These are phyloP conservation scores for Rugosomyces carneus DNA, from an alignment of 1,284 basidiomycete species.

Conservation along the genomic window DNA sequence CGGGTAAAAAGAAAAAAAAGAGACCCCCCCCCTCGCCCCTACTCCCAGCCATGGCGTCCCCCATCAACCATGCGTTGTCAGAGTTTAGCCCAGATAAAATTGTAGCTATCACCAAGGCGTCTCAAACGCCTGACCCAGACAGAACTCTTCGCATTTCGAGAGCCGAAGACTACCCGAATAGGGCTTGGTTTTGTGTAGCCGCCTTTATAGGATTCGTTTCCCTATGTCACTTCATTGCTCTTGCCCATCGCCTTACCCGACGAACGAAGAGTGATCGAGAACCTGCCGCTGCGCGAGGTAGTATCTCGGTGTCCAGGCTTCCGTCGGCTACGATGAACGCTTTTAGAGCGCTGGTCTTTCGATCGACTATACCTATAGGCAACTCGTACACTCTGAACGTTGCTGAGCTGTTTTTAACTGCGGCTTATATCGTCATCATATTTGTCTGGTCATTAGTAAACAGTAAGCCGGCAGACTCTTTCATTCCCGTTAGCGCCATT, in stretches of 20 bases:
- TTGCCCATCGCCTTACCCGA: conserved; percentile 20
- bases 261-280: not conserved
- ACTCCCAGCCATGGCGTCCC: conserved; percentile 1
- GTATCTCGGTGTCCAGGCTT: conserved; percentile 19
- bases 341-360: conserved; percentile 44
- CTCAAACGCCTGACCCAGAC: conserved; percentile 20
- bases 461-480: conserved; percentile 38
- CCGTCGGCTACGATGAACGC: conserved; percentile 35
- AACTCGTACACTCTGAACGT: conserved; percentile 39
- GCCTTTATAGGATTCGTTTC: conserved; percentile 36
- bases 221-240: conserved; percentile 26
- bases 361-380: conserved; percentile 41
- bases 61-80: not conserved
- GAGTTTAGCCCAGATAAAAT: not conserved
- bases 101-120: not conserved
- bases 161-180: conserved; percentile 29
- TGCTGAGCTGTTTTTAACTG: conserved; percentile 40
- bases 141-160: conserved; percentile 24
- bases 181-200: conserved; percentile 39
- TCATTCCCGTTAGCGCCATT: not conserved
- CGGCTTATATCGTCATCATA: conserved; percentile 39
- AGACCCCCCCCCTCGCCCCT: no score
- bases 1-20: no score
- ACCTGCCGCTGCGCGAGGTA: conserved; percentile 9
- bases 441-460: conserved; percentile 45